A percentile compares a stretch with the other conserved stretches of the same genome.
phyloP scores from a whole-genome alignment of 1,284 basidiomycete genomes.

The Naganishia sp. region DNA sequence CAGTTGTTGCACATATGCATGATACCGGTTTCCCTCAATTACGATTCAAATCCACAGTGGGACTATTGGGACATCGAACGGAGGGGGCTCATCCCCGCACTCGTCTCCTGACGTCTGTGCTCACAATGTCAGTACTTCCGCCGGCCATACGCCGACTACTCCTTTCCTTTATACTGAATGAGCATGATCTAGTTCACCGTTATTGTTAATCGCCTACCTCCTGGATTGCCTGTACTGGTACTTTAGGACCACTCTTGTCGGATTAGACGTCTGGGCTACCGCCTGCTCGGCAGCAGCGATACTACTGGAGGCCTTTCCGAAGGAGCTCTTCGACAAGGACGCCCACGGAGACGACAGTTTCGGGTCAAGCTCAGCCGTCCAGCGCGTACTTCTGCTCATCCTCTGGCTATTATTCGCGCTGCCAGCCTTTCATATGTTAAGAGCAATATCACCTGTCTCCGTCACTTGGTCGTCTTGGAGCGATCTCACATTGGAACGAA shows the following conservation, averaged over 20 bases:
- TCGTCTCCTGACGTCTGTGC: neutral
- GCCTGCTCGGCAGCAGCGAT: neutral
- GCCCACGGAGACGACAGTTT: neutral
- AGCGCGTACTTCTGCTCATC: neutral
- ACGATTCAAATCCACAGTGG: neutral
- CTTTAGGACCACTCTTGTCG: constrained; percentile 8
- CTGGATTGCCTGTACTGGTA: constrained; percentile 17
- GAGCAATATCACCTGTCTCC: neutral
- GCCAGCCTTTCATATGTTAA: constrained; percentile 1
- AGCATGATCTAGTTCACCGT: neutral
- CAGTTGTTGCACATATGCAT: neutral
- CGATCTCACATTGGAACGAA: neutral
- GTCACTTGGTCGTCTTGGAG: constrained; percentile 15
- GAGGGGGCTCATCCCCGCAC: constrained; percentile 13
- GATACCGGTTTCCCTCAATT: neutral
- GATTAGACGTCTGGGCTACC: constrained; percentile 12
- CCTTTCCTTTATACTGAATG: neutral
- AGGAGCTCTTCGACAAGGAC: neutral
- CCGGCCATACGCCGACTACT: no score
- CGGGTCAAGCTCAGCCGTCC: neutral
- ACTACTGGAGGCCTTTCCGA: neutral
- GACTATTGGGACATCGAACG: constrained; percentile 9
- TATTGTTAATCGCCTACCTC: neutral
- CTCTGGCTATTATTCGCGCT: neutral
- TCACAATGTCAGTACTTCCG: neutral